Evolutionary conservation across 805 yeast genomes (phyloP), one percentile per base, ranked within the genome.

Genomic region (Saccharomyces paradoxus): DNA sequence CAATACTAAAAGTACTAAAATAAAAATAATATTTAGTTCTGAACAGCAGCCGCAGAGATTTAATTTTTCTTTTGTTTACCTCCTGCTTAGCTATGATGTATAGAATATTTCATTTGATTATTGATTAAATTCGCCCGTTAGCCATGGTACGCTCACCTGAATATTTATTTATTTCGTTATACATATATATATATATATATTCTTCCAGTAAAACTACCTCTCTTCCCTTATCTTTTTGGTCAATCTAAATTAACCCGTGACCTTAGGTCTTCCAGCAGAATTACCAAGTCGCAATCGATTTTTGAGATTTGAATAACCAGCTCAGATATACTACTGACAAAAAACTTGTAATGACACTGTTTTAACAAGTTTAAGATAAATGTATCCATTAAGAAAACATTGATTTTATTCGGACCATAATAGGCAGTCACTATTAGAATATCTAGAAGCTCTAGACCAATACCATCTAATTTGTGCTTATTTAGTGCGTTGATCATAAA

Each of bases 401-500:
- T 26, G 21, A 46, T 27, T 14, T 24, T 21, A 6, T 27, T 17
- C 17, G 28, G 21, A 21, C 28, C 30, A 48, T 53, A 53, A 46
- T 55, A 58, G 26, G 48, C 49, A 17, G 60, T 50, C 17, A 60
- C 37, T 13, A 60, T 57, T 6, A 60, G 30, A n/a, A 59, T 49
- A 30, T 60, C 63, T 8, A 60, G 41, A n/a, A 60, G 51, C 27
- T 57, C 61, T 22, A 56, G 46, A 8, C 59, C 58, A 4, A 56
- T 50, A 4, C 56, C 55, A 48, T 55, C 57, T n/a, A 41, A 30
- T 8, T 55, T 47, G 31, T 58, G 60, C 24, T 53, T 46, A 4
- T 46, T 31, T 22, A 60, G 44, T 6, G 55, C 51, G 30, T 51
- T 37, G 46, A 46, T 37, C 17, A 60, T 24, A n/a, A 56, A 49